Evolutionary conservation across 2,329 filamentous ascomycete genomes (phyloP), one percentile per base, ranked within the genome.

Genomic region (Ophidiomyces ophidiicola): DNA sequence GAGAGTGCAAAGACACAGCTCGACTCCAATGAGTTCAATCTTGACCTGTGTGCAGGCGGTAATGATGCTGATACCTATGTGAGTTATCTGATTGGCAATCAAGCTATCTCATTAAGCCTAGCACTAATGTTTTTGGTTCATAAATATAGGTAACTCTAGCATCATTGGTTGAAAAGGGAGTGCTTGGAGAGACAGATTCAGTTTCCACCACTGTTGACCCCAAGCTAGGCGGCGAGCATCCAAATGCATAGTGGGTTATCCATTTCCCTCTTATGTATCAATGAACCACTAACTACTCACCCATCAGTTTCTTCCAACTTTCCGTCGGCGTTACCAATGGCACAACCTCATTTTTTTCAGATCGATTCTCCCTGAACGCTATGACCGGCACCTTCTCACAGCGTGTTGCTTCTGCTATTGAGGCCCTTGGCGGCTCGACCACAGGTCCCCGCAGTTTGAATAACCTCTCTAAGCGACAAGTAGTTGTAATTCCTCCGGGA

Each of bases 41-140:
- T 82, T 33, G 71, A 70, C 47, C 60, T 82, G 15, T 74, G 72
- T 50, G 70, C 72, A 5, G 77, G 77, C 39, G 73, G 75, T 32
- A 73, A 78, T 51, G 58, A 62, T 2, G 60, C 57, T 12, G 59
- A 55, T 39, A 60, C 61, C 43, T 62, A 67, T 61, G 66, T 74
- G 57, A 43, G 49, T 52, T 30, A 5, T 26, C 34, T 6, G 15
- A 18, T n/a, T n/a, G n/a, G n/a, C n/a, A n/a, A n/a, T n/a, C n/a
- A n/a, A n/a, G n/a, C n/a, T n/a, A n/a, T n/a, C n/a, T n/a, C n/a
- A n/a, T n/a, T 21, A 6, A 21, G 17, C 14, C 17, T 21, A 12
- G 14, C 6, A 14, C 35, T 43, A 14, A 41, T 28, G 3, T 17
- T 18, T 42, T n/a, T n/a, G 11, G 12, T 23, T 11, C 5, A 21